Conservation (phyloP, 345 rosid species). For the Acer yangbiense region DNA sequence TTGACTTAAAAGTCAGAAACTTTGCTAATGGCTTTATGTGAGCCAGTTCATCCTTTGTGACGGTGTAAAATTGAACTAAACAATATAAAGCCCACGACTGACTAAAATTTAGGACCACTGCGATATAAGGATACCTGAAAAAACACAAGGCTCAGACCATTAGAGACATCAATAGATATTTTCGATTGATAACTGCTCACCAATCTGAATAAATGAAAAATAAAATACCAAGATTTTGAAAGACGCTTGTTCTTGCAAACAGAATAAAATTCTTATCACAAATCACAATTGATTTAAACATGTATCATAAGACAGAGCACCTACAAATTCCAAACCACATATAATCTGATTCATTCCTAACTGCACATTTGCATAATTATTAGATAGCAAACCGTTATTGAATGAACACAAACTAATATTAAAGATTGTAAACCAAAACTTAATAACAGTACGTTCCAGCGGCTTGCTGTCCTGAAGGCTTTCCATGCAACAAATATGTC, state of each 20-base stretch:
- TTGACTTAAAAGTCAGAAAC: conserved; percentile 90
- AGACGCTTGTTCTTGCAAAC: not conserved
- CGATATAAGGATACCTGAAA: conserved; percentile 93
- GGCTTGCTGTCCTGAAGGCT: not conserved
- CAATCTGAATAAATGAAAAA: not conserved
- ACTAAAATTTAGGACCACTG: conserved; percentile 96
- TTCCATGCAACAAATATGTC: not conserved
- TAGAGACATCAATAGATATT: conserved; percentile 9
- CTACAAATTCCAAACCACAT: not conserved
- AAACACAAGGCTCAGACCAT: conserved; percentile 22
- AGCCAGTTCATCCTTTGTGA: conserved; percentile 83
- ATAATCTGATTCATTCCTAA: conserved; percentile 1
- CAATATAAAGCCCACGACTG: conserved; percentile 99
- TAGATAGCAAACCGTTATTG: not conserved
- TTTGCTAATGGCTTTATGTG: conserved; percentile 95
- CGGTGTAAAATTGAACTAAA: conserved; percentile 90
- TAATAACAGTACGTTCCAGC: not conserved
- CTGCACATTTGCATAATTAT: not conserved
- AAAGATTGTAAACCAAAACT: not conserved
- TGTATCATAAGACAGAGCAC: not conserved
- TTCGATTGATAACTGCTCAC: not conserved
- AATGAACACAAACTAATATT: not conserved
- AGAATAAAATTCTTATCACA: not conserved
- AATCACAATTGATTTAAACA: not conserved
- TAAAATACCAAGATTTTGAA: not conserved